Conservation (phyloP, 257 asterid genomes). For the Solanum chilense region DNA sequence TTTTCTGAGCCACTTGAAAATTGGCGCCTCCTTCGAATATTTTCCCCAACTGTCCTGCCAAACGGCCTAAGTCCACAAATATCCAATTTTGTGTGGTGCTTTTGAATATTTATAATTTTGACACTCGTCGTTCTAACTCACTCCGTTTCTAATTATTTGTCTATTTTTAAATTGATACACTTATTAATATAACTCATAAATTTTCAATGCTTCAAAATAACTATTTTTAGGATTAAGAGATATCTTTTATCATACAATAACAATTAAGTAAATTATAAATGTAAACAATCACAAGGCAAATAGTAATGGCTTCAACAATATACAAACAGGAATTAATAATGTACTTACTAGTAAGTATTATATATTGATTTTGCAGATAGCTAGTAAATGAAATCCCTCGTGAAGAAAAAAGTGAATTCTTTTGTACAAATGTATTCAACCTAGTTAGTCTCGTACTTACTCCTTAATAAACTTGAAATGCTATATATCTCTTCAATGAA, state of each 20-base stretch:
- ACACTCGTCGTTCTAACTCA: too few species aligned
- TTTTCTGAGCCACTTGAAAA: neutral
- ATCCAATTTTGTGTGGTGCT: neutral
- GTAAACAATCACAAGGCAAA: neutral
- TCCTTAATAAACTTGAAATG: neutral
- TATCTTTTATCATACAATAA: neutral
- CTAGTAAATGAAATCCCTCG: too few species aligned
- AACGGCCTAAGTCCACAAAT: neutral
- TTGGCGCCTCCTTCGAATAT: neutral
- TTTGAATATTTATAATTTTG: neutral
- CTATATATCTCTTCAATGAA: neutral
- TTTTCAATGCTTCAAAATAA: too few species aligned
- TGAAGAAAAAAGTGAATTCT: too few species aligned
- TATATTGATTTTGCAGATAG: neutral
- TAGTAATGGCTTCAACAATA: too few species aligned
- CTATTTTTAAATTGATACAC: too few species aligned
- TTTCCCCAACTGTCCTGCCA: neutral
- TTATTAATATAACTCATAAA: too few species aligned
- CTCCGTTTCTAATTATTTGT: too few species aligned
- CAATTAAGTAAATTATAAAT: neutral
- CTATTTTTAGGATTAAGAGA: neutral
- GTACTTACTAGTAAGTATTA: too few species aligned
- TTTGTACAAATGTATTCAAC: too few species aligned
- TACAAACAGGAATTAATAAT: too few species aligned
- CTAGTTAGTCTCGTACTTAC: too few species aligned